phyloP scores from a whole-genome alignment of 805 yeast genomes.

The Ogataea zsoltii region DNA sequence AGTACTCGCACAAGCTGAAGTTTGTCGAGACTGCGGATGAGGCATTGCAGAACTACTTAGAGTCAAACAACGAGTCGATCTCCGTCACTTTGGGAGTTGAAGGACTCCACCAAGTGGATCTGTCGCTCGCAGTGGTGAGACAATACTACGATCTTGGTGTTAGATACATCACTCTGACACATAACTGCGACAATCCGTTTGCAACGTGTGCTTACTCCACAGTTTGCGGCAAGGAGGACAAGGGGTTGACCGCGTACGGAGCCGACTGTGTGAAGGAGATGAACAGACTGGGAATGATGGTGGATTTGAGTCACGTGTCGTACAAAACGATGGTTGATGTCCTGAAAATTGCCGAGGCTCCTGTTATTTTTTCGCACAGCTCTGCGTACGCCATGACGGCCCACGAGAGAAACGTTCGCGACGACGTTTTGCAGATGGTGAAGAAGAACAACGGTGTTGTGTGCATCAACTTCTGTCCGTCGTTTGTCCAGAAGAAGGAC shows the following conservation, averaged over 20 bases:
- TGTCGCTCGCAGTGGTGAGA: constrained; percentile 48
- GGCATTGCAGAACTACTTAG: constrained; percentile 36
- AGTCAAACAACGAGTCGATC: constrained; percentile 32
- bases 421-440: constrained; percentile 42
- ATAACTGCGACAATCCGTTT: constrained; percentile 55
- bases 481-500: constrained; percentile 33
- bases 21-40: constrained; percentile 41
- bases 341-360: constrained; percentile 41
- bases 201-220: constrained; percentile 53
- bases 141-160: constrained; percentile 49
- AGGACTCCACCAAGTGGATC: constrained; percentile 51
- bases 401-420: constrained; percentile 50
- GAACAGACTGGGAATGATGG: constrained; percentile 56
- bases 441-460: constrained; percentile 48
- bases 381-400: constrained; percentile 42
- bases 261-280: constrained; percentile 44
- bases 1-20: constrained; percentile 38
- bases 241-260: constrained; percentile 46
- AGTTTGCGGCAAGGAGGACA: constrained; percentile 44
- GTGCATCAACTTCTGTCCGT: constrained; percentile 47
- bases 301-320: constrained; percentile 51
- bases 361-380: constrained; percentile 52
- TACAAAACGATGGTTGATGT: constrained; percentile 49
- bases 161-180: constrained; percentile 51
- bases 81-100: constrained; percentile 52